phyloP scores from a whole-genome alignment of 2,329 filamentous ascomycete species.

The Emericellopsis cladophorae region DNA sequence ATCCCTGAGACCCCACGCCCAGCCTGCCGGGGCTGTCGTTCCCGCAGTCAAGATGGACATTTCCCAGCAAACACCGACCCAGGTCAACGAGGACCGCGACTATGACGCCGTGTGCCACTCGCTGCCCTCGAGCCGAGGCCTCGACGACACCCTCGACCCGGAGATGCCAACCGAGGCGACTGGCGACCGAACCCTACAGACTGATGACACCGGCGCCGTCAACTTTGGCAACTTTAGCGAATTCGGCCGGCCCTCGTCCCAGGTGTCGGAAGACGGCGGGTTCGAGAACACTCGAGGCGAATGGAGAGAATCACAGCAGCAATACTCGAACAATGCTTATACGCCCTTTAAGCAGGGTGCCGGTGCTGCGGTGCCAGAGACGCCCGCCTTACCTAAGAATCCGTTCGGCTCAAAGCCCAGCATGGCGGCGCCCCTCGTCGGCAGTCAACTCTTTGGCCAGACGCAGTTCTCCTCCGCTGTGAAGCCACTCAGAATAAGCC shows the following conservation, averaged over 20 bases:
- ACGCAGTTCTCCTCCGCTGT: conserved; percentile 41
- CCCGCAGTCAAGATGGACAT: conserved; percentile 24
- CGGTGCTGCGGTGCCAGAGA: conserved; percentile 24
- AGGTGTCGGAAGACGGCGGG: conserved; percentile 26
- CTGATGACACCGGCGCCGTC: conserved; percentile 38
- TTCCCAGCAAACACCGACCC: conserved; percentile 42
- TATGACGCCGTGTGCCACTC: conserved; percentile 31
- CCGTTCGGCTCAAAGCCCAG: conserved; percentile 28
- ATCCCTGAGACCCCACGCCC: neutral
- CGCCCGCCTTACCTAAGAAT: conserved; percentile 33
- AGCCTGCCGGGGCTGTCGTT: neutral
- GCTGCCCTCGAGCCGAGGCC: conserved; percentile 11
- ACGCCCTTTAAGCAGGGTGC: conserved; percentile 13
- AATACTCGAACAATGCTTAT: conserved; percentile 14
- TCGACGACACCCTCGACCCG: conserved; percentile 6
- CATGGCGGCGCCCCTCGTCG: conserved; percentile 19
- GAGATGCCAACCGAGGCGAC: conserved; percentile 4
- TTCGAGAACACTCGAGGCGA: conserved; percentile 23
- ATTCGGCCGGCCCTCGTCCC: conserved; percentile 22
- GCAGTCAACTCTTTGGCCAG: conserved; percentile 40
- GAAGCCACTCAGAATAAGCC: conserved; percentile 28
- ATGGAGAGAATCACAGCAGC: conserved; percentile 23
- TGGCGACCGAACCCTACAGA: conserved; percentile 23
- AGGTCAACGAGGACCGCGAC: conserved; percentile 42
- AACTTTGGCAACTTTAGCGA: conserved; percentile 26